Conservation (phyloP, 176 grass and related monocot species). For the Avena insularis region DNA sequence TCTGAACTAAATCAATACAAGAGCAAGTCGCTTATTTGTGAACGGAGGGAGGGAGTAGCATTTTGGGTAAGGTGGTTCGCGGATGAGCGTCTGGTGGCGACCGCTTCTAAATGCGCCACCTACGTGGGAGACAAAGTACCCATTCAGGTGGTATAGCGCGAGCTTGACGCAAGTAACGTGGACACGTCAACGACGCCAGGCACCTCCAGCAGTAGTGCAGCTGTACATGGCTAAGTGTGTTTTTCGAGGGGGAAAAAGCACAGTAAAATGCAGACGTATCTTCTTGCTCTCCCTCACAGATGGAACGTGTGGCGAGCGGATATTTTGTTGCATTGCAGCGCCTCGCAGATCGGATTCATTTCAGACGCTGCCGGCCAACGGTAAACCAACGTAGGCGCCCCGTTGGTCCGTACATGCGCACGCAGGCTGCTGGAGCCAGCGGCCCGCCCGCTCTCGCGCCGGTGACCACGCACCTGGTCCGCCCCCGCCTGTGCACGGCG, state of each 20-base stretch:
- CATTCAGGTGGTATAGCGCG: constrained; percentile 32
- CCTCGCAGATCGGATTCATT: no score
- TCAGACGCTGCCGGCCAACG: not conserved
- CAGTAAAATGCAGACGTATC: no score
- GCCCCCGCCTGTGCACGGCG: not conserved
- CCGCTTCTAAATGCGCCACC: not conserved
- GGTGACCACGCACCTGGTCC: constrained; percentile 43
- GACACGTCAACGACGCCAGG: constrained; percentile 21
- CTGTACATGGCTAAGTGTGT: no score
- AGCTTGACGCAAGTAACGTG: constrained; percentile 23
- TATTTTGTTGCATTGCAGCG: no score
- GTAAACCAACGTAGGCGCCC: not conserved
- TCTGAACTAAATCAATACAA: no score
- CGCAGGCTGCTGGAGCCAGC: not conserved
- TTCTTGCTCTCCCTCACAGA: no score
- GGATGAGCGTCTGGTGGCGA: constrained; percentile 21
- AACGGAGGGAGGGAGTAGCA: no score
- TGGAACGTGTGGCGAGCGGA: not conserved
- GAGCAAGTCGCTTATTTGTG: no score
- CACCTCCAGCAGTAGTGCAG: not conserved
- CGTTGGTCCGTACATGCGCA: not conserved
- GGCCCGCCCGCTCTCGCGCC: not conserved
- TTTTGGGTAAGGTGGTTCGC: not conserved
- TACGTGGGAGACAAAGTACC: constrained; percentile 27
- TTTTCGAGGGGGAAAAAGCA: no score